Evolutionary conservation across 495 filamentous ascomycete genomes (phyloP).

Genomic region (Lindgomyces ingoldianus): DNA sequence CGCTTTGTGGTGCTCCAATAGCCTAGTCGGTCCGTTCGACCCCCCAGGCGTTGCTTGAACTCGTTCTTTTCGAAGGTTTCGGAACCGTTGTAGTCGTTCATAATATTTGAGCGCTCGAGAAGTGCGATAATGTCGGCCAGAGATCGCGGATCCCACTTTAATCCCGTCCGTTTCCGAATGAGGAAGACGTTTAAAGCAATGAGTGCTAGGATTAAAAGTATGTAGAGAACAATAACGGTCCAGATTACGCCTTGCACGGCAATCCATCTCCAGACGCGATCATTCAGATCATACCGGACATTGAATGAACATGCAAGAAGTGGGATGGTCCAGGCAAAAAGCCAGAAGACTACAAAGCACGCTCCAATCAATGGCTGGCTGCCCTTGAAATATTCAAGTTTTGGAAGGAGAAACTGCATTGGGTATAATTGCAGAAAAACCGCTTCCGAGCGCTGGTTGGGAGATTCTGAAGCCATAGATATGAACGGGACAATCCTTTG

Average conservation of each 20-base stretch:
- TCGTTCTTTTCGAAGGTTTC: conserved; percentile 54
- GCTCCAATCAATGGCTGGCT: conserved; percentile 58
- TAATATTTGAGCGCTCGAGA: conserved; percentile 75
- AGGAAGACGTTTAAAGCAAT: conserved; percentile 54
- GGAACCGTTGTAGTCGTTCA: conserved; percentile 65
- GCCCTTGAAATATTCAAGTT: conserved; percentile 57
- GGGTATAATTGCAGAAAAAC: conserved; percentile 57
- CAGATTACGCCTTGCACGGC: conserved; percentile 74
- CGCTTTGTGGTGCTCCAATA: conserved; percentile 73
- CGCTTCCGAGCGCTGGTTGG: conserved; percentile 52
- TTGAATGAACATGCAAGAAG: conserved; percentile 67
- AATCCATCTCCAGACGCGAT: conserved; percentile 70
- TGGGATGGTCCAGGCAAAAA: conserved; percentile 64
- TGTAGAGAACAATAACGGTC: conserved; percentile 73
- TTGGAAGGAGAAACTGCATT: conserved; percentile 61
- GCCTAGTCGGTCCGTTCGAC: conserved; percentile 66
- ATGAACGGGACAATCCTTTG: conserved; percentile 77
- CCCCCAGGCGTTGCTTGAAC: conserved; percentile 50
- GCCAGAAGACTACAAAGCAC: conserved; percentile 60
- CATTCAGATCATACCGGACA: conserved; percentile 51
- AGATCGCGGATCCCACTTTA: conserved; percentile 83
- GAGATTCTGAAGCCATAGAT: conserved; percentile 63
- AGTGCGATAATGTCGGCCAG: conserved; percentile 75
- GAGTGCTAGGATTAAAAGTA: conserved; percentile 61
- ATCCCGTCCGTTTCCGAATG: conserved; percentile 61